Conservation (phyloP, 441 rosid species). For the Populus hybrid region DNA sequence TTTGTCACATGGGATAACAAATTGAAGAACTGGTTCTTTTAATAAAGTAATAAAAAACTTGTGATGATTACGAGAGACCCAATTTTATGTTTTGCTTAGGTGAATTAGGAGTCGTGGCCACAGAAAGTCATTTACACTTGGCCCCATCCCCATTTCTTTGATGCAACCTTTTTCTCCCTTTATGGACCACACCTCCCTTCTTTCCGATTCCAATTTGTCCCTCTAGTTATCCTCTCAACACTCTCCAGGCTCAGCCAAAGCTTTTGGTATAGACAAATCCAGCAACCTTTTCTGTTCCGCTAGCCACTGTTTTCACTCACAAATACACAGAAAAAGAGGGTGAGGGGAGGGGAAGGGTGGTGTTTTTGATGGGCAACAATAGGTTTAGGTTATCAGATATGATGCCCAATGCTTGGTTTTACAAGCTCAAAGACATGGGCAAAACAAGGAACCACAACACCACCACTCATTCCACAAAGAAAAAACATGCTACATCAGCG, state of each 20-base stretch:
- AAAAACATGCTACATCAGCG: conserved; percentile 10
- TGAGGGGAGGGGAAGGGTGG: neutral
- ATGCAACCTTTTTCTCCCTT: neutral
- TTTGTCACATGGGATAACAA: neutral
- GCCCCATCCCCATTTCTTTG: neutral
- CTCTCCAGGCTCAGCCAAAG: neutral
- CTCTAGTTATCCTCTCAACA: neutral
- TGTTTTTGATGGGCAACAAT: conserved; percentile 23
- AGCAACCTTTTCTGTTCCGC: too few species aligned
- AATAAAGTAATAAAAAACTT: neutral
- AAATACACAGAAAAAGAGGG: neutral
- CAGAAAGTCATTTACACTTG: neutral
- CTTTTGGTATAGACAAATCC: neutral
- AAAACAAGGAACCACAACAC: conserved; percentile 19
- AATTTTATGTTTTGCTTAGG: too few species aligned
- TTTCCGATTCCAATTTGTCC: neutral
- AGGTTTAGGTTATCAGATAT: conserved; percentile 76
- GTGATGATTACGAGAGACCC: neutral
- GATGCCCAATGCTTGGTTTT: conserved; percentile 90
- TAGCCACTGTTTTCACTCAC: neutral
- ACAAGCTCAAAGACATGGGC: conserved; percentile 63
- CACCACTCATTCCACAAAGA: conserved; percentile 1
- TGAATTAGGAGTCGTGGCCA: neutral
- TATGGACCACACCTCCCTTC: neutral
- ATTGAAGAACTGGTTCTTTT: neutral